Evolutionary conservation across 2,329 filamentous ascomycete species (phyloP).

Genomic region (Hypoxylon sp.): DNA sequence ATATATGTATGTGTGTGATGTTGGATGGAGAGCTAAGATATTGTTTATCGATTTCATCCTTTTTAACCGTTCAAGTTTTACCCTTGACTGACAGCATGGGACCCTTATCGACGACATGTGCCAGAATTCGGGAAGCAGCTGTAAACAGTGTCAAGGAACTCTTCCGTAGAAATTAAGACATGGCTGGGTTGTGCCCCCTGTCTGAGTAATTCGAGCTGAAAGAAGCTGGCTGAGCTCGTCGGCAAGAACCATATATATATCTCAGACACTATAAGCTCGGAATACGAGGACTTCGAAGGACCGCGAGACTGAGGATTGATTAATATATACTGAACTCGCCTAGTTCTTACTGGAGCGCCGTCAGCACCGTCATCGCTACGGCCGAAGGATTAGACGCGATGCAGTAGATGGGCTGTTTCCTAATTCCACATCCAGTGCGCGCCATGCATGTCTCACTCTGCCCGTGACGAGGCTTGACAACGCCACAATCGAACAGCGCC

Average conservation of each 20-base stretch:
- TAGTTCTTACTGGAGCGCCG: conserved; percentile 4
- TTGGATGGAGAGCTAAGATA: too few relatives aligned
- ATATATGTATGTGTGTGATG: too few relatives aligned
- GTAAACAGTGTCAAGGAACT: not conserved
- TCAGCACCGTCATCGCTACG: not conserved
- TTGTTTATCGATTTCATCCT: too few relatives aligned
- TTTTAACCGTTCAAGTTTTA: not conserved
- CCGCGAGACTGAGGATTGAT: not conserved
- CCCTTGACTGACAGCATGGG: not conserved
- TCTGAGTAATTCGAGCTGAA: not conserved
- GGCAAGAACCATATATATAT: conserved; percentile 7
- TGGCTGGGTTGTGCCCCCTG: not conserved
- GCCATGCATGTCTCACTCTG: conserved; percentile 17
- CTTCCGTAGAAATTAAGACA: not conserved
- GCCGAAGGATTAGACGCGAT: conserved; percentile 3
- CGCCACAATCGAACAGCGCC: not conserved
- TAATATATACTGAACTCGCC: not conserved
- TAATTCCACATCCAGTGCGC: not conserved
- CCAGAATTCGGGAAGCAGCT: not conserved
- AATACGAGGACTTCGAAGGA: not conserved
- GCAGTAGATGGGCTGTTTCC: not conserved
- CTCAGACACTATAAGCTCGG: not conserved
- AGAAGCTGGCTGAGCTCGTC: not conserved
- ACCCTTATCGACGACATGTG: not conserved
- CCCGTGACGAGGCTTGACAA: conserved; percentile 6